phyloP scores from a whole-genome alignment of 169 alveolate genomes.

The Cyclospora cayetanensis region DNA sequence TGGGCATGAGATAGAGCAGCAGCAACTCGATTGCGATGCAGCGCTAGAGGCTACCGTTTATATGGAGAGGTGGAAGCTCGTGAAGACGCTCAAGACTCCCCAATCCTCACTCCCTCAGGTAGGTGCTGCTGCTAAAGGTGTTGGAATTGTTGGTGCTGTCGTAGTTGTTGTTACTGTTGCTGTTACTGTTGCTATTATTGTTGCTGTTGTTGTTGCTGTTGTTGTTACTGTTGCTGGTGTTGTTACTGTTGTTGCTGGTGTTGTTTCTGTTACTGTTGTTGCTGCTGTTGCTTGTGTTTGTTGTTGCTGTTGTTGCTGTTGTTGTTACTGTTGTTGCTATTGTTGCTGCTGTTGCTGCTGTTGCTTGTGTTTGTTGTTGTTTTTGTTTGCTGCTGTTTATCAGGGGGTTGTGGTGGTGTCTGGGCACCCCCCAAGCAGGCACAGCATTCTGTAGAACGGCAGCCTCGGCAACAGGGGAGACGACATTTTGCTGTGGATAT shows the following conservation, averaged over 20 bases:
- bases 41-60: slow-evolving; percentile 12
- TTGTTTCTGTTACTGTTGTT: neutral
- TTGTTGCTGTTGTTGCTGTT: neutral
- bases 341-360: slow-evolving; percentile 2
- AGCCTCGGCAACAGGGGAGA: slow-evolving; percentile 35
- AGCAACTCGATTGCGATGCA: neutral
- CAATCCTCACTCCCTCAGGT: slow-evolving; percentile 14
- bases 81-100: neutral
- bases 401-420: too few species aligned
- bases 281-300: neutral
- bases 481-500: neutral
- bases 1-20: slow-evolving; percentile 17
- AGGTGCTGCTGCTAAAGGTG: too few species aligned
- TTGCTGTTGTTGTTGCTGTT: neutral
- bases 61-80: neutral
- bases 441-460: neutral
- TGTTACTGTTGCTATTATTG: slow-evolving; percentile 7
- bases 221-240: neutral
- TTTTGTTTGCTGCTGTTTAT: neutral
- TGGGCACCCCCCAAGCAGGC: neutral
- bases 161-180: neutral
- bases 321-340: slow-evolving; percentile 9
- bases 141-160: neutral
- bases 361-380: neutral
- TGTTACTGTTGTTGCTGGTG: neutral